Evolutionary conservation across 441 rosid genomes (phyloP).

Genomic region (Brassica hybrid): DNA sequence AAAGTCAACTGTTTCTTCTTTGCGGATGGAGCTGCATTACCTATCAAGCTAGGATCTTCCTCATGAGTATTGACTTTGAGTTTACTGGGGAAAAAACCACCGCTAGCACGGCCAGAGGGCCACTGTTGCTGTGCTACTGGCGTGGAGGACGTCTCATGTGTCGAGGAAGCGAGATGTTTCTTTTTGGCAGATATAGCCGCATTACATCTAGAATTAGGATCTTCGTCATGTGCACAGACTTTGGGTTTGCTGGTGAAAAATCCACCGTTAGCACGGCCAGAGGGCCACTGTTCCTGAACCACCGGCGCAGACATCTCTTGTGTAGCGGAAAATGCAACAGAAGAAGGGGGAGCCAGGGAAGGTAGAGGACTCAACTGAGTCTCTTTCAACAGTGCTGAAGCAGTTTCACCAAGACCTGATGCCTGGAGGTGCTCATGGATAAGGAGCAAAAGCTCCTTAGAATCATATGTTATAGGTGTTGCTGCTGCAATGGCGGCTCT

Average conservation of each 20-base stretch:
- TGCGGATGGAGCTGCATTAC: no score
- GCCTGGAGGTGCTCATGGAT: slow-evolving; percentile 98
- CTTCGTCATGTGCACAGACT: slow-evolving; percentile 52
- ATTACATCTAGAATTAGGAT: slow-evolving; percentile 54
- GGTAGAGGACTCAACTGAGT: slow-evolving; percentile 91
- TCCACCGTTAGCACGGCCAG: slow-evolving; percentile 76
- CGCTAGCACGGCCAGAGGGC: slow-evolving; percentile 78
- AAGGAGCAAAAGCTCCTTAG: slow-evolving; percentile 97
- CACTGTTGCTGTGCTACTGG: slow-evolving; percentile 70
- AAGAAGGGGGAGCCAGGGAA: slow-evolving; percentile 65
- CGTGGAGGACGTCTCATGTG: slow-evolving; percentile 63
- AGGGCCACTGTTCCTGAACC: slow-evolving; percentile 86
- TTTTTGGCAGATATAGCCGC: slow-evolving; percentile 64
- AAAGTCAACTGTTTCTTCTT: slow-evolving; percentile 82
- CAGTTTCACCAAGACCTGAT: slow-evolving; percentile 79
- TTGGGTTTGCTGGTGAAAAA: slow-evolving; percentile 67
- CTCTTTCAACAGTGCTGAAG: slow-evolving; percentile 80
- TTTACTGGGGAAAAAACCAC: slow-evolving; percentile 69
- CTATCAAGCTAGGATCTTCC: no score
- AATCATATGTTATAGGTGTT: slow-evolving; percentile 92
- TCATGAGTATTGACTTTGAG: slow-evolving; percentile 48
- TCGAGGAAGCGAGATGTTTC: slow-evolving; percentile 73
- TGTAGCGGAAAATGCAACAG: slow-evolving; percentile 57
- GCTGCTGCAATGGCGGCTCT: slow-evolving; percentile 99
- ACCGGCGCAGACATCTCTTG: slow-evolving; percentile 65